Evolutionary conservation across 2,329 filamentous ascomycete genomes (phyloP).

Genomic region (Paracamarosporium sp.): DNA sequence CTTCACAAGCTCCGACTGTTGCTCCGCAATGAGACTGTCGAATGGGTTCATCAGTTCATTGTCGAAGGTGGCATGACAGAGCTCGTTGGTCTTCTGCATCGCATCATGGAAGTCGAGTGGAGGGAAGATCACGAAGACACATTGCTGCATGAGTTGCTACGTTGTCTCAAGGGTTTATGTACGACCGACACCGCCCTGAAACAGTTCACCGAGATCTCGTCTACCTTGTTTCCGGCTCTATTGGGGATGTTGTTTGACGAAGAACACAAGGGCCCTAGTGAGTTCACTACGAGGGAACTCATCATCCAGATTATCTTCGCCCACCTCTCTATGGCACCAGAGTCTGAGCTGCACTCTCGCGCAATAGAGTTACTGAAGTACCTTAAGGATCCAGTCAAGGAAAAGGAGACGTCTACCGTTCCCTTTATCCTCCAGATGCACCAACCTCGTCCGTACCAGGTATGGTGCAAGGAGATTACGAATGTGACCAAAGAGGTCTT

Average conservation of each 20-base stretch:
- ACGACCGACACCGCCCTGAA: conserved; percentile 87
- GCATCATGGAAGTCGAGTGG: conserved; percentile 97
- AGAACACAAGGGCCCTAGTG: conserved; percentile 96
- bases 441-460: conserved; percentile 82
- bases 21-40: conserved; percentile 91
- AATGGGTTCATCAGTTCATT: conserved; percentile 94
- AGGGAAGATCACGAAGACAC: conserved; percentile 96
- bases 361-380: conserved; percentile 79
- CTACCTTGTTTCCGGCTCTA: conserved; percentile 82
- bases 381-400: conserved; percentile 75
- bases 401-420: conserved; percentile 77
- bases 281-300: conserved; percentile 91
- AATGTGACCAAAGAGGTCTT: conserved; percentile 98
- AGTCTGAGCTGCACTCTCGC: conserved; percentile 68
- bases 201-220: conserved; percentile 80
- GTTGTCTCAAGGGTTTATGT: conserved; percentile 92
- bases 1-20: conserved; percentile 90
- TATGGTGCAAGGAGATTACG: conserved; percentile 92
- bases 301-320: conserved; percentile 89
- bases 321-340: conserved; percentile 72
- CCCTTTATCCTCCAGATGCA: conserved; percentile 91
- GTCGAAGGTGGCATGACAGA: conserved; percentile 90
- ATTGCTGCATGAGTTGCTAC: conserved; percentile 86
- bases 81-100: conserved; percentile 82
- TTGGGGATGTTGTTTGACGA: conserved; percentile 92